Evolutionary conservation across 169 alveolate species (phyloP).

Genomic region (Perkinsus chesapeaki): DNA sequence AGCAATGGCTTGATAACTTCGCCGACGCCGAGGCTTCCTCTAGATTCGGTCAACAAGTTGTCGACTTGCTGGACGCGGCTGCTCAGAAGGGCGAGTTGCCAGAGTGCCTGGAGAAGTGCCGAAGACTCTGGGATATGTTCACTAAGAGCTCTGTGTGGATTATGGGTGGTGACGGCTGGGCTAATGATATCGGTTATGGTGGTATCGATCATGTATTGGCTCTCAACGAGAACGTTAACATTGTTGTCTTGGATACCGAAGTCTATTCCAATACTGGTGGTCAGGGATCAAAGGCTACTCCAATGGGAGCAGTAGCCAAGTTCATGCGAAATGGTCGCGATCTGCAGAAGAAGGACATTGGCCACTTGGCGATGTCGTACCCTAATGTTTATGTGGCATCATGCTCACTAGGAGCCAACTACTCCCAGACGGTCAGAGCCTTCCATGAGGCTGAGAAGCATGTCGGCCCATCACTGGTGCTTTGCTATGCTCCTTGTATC

Average conservation of each 20-base stretch:
- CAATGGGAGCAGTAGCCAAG: constrained; percentile 54
- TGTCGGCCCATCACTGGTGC: constrained; percentile 46
- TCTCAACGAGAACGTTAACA: constrained; percentile 27
- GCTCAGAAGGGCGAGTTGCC: constrained; percentile 18
- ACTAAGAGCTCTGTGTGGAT: constrained; percentile 40
- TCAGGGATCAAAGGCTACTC: constrained; percentile 49
- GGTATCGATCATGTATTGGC: constrained; percentile 48
- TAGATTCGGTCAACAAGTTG: neutral
- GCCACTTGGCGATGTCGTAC: constrained; percentile 49
- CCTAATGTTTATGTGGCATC: constrained; percentile 51
- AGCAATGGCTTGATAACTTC: neutral
- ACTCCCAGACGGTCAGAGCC: constrained; percentile 36
- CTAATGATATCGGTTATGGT: constrained; percentile 52
- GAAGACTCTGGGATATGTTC: constrained; percentile 25
- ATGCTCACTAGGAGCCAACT: constrained; percentile 44
- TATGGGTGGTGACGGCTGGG: constrained; percentile 58
- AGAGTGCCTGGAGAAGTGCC: constrained; percentile 14
- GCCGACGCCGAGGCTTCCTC: neutral
- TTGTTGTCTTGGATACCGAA: constrained; percentile 48
- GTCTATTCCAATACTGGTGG: constrained; percentile 54
- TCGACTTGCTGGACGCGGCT: constrained; percentile 12
- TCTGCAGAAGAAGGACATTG: constrained; percentile 48
- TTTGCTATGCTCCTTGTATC: constrained; percentile 51
- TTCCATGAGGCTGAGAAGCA: constrained; percentile 46
- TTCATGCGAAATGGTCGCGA: constrained; percentile 44